Evolutionary conservation across 371 early-diverging fungal species (phyloP).

Genomic region (Actinomortierella ambigua): DNA sequence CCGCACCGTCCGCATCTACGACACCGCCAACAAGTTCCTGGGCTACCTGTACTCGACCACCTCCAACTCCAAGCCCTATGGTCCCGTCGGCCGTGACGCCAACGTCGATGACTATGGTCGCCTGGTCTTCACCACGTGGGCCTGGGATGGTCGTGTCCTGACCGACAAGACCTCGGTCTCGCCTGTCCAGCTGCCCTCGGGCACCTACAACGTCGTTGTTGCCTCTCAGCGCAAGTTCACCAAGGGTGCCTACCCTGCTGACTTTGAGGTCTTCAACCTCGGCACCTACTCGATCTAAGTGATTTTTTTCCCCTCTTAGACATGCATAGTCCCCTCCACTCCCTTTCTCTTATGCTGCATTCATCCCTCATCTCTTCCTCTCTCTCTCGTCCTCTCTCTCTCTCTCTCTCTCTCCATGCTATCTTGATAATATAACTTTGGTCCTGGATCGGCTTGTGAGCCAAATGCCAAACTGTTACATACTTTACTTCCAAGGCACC

Average conservation of each 20-base stretch:
- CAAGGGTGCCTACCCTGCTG: constrained; percentile 37
- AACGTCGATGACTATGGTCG: constrained; percentile 13
- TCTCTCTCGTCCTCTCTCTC: no score
- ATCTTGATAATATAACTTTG: no score
- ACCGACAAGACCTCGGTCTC: constrained; percentile 11
- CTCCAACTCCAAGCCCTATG: constrained; percentile 6
- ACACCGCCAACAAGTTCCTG: constrained; percentile 10
- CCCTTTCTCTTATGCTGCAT: no score
- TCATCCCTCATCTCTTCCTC: no score
- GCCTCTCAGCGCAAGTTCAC: constrained; percentile 42
- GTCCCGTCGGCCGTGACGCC: constrained; percentile 13
- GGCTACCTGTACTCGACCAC: constrained; percentile 20
- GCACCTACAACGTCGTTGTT: constrained; percentile 26
- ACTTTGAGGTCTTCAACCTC: constrained; percentile 28
- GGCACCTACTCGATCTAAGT: neutral
- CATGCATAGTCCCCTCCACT: no score
- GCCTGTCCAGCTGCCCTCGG: constrained; percentile 8
- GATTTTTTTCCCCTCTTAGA: no score
- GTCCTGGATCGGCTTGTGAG: no score
- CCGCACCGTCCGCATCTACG: constrained; percentile 25
- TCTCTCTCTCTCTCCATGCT: no score
- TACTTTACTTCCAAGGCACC: no score
- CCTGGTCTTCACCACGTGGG: constrained; percentile 10
- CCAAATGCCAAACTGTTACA: no score
- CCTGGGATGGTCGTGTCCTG: constrained; percentile 24